Percentiles rank a stretch among this genome's conserved stretches.
Conservation (phyloP, 2,329 filamentous ascomycete species). For the Coniochaeta prunicola region DNA sequence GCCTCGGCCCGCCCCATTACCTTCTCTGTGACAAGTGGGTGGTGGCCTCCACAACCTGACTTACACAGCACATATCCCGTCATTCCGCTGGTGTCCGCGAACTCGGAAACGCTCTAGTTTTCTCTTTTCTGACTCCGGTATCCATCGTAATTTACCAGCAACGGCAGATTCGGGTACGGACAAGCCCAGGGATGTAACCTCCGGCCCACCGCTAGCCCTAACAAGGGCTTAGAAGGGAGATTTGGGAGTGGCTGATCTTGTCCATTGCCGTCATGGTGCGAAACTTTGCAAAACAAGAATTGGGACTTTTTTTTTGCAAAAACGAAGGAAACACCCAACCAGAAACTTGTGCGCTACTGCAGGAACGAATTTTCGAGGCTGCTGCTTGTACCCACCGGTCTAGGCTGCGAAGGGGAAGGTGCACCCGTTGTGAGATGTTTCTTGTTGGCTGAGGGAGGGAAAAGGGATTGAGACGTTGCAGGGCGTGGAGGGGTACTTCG, state of each 20-base stretch:
- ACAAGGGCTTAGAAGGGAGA: neutral
- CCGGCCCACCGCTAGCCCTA: neutral
- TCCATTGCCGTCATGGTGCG: neutral
- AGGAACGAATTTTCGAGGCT: neutral
- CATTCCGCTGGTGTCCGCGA: neutral
- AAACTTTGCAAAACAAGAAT: neutral
- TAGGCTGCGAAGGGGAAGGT: neutral
- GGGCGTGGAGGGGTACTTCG: neutral
- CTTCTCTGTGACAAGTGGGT: neutral
- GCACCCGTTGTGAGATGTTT: neutral
- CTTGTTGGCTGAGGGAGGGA: neutral
- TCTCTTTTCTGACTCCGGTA: neutral
- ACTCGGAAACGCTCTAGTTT: neutral
- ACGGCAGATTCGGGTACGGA: neutral
- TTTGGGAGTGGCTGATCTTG: neutral
- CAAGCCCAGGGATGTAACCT: neutral
- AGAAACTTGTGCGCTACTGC: neutral
- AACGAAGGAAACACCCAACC: neutral
- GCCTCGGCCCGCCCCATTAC: neutral
- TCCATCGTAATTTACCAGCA: neutral
- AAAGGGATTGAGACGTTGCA: neutral
- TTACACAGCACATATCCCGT: neutral
- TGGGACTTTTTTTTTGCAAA: neutral
- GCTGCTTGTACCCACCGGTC: neutral
- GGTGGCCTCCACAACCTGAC: neutral